phyloP scores from a whole-genome alignment of 78 protist species.

The Speleostelium caveatum region DNA sequence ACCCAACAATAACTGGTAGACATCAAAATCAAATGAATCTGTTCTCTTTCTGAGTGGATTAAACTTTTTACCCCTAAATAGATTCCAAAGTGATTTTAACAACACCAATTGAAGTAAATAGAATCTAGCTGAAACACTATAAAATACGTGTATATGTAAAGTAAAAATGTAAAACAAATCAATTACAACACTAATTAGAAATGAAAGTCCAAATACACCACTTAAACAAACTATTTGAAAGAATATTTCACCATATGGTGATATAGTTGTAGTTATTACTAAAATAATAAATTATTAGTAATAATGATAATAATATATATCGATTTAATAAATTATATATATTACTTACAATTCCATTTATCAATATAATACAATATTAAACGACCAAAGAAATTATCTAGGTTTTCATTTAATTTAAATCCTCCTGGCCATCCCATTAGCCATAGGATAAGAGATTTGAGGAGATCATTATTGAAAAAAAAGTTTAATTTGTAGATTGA shows the following conservation, averaged over 20 bases:
- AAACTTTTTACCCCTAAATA: conserved; percentile 77
- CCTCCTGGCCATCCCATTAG: conserved; percentile 89
- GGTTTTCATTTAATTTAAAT: conserved; percentile 83
- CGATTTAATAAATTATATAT: not conserved
- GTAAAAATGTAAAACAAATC: conserved; percentile 78
- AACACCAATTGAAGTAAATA: conserved; percentile 62
- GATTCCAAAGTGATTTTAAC: conserved; percentile 72
- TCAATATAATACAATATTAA: conserved; percentile 49
- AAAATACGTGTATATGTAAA: conserved; percentile 76
- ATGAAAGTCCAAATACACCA: conserved; percentile 75
- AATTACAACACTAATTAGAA: conserved; percentile 48
- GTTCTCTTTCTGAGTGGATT: conserved; percentile 81
- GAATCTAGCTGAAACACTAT: conserved; percentile 65
- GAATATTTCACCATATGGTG: conserved; percentile 47
- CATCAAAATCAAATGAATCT: conserved; percentile 79
- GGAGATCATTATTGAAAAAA: conserved; percentile 44
- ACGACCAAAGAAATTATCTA: conserved; percentile 80
- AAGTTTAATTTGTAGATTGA: conserved; percentile 12
- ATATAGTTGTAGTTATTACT: conserved; percentile 49
- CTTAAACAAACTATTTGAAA: conserved; percentile 38
- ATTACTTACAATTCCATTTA: conserved; percentile 54
- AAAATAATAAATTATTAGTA: not conserved
- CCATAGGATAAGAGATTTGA: conserved; percentile 70
- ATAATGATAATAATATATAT: not conserved
- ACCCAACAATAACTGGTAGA: conserved; percentile 82